These are phyloP conservation scores for Mucor piriformis DNA, from an alignment of 371 early-diverging fungal species.

Conservation along the genomic window DNA sequence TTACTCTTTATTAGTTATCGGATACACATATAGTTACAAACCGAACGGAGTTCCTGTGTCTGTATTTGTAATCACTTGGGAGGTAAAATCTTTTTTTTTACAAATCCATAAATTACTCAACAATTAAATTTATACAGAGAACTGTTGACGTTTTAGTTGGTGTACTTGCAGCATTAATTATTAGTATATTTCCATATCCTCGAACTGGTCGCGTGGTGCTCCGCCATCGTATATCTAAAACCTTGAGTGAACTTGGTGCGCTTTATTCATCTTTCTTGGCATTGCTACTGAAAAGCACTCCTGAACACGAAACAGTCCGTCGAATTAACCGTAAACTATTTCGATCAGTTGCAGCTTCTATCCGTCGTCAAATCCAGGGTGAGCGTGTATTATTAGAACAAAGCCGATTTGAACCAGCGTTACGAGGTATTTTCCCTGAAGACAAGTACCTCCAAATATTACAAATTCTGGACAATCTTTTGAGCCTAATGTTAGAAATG, in stretches of 20 bases:
- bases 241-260: slow-evolving; percentile 38
- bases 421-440: slow-evolving; percentile 52
- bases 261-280: slow-evolving; percentile 49
- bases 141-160: slow-evolving; percentile 39
- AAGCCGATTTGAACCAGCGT: slow-evolving; percentile 52
- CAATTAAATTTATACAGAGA: slow-evolving; percentile 18
- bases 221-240: slow-evolving; percentile 43
- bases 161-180: slow-evolving; percentile 40
- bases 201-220: slow-evolving; percentile 46
- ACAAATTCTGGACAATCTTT: slow-evolving; percentile 46
- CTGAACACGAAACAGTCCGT: slow-evolving; percentile 10
- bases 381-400: slow-evolving; percentile 47
- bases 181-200: slow-evolving; percentile 45
- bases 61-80: slow-evolving; percentile 34
- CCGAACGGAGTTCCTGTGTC: slow-evolving; percentile 17
- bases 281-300: slow-evolving; percentile 32
- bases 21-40: slow-evolving; percentile 38
- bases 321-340: slow-evolving; percentile 40
- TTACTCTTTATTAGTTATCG: slow-evolving; percentile 32
- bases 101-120: neutral
- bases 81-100: slow-evolving; percentile 22
- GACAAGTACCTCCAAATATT: slow-evolving; percentile 41
- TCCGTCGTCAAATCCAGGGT: slow-evolving; percentile 45
- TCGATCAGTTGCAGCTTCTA: slow-evolving; percentile 29
- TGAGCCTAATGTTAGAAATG: slow-evolving; percentile 47